Conservation (phyloP, 2,329 filamentous ascomycete genomes). For the Lojkania enalia region DNA sequence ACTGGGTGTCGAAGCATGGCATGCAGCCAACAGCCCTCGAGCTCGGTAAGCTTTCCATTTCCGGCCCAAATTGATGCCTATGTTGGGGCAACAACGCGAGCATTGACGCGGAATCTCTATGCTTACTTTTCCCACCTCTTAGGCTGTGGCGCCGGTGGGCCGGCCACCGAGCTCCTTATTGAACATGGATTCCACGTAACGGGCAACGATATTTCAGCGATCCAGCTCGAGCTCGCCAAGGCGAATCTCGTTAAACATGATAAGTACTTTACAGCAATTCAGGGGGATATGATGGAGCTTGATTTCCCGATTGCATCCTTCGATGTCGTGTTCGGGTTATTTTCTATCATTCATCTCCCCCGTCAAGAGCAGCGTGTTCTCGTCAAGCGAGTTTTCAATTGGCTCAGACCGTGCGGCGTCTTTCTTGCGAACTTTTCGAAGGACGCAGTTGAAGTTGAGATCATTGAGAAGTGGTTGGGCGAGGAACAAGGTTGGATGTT, state of each 20-base stretch:
- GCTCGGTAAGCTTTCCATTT: no score
- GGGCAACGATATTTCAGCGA: conserved; percentile 49
- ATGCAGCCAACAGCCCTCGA: conserved; percentile 20
- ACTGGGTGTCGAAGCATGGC: conserved; percentile 6
- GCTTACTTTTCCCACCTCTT: no score
- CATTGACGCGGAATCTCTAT: no score
- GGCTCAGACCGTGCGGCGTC: conserved; percentile 57
- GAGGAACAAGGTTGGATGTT: conserved; percentile 41
- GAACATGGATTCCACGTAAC: conserved; percentile 36
- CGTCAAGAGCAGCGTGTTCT: conserved; percentile 54
- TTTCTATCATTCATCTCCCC: conserved; percentile 60
- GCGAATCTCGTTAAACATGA: conserved; percentile 17
- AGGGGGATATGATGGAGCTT: conserved; percentile 50
- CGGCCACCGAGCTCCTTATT: conserved; percentile 30
- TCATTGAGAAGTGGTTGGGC: conserved; percentile 38
- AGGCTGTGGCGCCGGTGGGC: conserved; percentile 36
- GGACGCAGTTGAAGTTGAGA: conserved; percentile 20
- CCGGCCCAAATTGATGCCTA: no score
- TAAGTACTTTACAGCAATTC: conserved; percentile 24
- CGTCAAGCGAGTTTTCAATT: conserved; percentile 49
- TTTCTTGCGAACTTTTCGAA: conserved; percentile 48
- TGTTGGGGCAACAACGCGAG: no score
- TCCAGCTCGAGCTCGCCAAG: conserved; percentile 44
- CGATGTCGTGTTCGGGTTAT: conserved; percentile 57
- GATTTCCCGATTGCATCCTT: conserved; percentile 43